Conservation (phyloP, 2,329 filamentous ascomycete genomes). For the Paecilomyces sp. region DNA sequence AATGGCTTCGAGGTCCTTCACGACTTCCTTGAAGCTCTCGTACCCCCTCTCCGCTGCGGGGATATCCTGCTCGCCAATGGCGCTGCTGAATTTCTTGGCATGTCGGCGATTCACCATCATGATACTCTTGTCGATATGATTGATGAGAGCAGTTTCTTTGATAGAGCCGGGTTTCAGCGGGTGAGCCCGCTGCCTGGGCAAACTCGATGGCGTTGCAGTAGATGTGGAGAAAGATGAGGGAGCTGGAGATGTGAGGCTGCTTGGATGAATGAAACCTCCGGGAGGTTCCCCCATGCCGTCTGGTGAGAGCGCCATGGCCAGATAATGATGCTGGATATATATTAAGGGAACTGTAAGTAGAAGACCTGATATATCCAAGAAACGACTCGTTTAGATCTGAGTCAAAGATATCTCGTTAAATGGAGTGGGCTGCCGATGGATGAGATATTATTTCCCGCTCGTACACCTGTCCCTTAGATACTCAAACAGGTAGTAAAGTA, state of each 20-base stretch:
- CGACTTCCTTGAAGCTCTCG: constrained; percentile 60
- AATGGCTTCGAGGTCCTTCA: constrained; percentile 64
- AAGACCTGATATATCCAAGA: too few relatives aligned
- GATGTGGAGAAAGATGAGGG: constrained; percentile 37
- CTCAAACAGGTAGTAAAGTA: neutral
- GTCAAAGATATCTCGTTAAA: neutral
- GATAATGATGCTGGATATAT: neutral
- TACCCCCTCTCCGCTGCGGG: constrained; percentile 43
- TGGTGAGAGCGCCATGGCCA: constrained; percentile 14
- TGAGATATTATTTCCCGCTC: neutral
- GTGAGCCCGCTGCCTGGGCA: constrained; percentile 47
- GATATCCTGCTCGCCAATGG: constrained; percentile 18
- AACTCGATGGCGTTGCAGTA: constrained; percentile 26
- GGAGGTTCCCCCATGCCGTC: constrained; percentile 3
- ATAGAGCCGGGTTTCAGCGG: constrained; percentile 49
- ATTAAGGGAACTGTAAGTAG: neutral
- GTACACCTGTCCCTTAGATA: neutral
- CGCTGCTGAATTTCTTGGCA: constrained; percentile 42
- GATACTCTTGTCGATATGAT: constrained; percentile 49
- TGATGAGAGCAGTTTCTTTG: constrained; percentile 53
- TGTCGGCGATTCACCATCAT: constrained; percentile 46
- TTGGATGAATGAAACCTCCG: constrained; percentile 38
- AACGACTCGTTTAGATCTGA: neutral
- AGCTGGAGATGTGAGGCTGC: constrained; percentile 38
- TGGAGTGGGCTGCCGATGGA: neutral